Evolutionary conservation across 768 basidiomycete genomes (phyloP), one percentile per base, ranked within the genome.

Genomic region (Boletus coccyginus): DNA sequence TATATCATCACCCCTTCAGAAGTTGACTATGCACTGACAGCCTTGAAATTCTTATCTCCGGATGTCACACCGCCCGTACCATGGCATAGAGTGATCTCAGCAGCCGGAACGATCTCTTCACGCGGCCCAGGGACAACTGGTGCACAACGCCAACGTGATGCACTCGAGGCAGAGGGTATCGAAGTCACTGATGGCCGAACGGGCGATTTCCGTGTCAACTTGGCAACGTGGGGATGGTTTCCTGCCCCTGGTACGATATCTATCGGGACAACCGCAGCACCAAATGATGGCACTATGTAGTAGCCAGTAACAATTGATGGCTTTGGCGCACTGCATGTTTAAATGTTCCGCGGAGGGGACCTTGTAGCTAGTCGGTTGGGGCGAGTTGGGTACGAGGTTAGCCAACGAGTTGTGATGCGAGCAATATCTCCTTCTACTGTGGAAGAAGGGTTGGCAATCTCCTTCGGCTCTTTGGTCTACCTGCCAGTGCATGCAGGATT

Each of bases 61-160:
- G 77, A 79, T 21, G 75, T 78, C 2, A 75, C 77, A 27, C 86
- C 87, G 0, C 84, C 87, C 8, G 81, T 93, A 2, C 92, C 91
- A 0, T 94, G 91, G 91, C 80, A 92, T 58, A 82, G 91, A 32
- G 89, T 93, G 5, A 76, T 93, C 14, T 79, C 82, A 4, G 78
- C 89, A 0, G 78, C 85, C 0, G 91, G 92, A 2, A 72, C 77
- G 2, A 88, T 91, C 60, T 92, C 92, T 2, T 93, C 91, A 8
- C 80, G 94, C 43, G 92, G 90, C 0, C 91, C 93, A 5, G 88
- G 86, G 4, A 94, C 94, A 4, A 75, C 81, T 40, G 92, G 92
- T 3, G 92, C 92, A 0, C 81, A 80, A 44, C 75, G 83, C 1
- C 94, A 97, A 66, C 76, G 83, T 17, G 84, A 87, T n/a, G 85